A percentile compares a stretch with the other conserved stretches of the same genome.
These are phyloP conservation scores for Cladophialophora bantiana DNA, from an alignment of 2,329 filamentous ascomycete genomes.

Conservation along the genomic window DNA sequence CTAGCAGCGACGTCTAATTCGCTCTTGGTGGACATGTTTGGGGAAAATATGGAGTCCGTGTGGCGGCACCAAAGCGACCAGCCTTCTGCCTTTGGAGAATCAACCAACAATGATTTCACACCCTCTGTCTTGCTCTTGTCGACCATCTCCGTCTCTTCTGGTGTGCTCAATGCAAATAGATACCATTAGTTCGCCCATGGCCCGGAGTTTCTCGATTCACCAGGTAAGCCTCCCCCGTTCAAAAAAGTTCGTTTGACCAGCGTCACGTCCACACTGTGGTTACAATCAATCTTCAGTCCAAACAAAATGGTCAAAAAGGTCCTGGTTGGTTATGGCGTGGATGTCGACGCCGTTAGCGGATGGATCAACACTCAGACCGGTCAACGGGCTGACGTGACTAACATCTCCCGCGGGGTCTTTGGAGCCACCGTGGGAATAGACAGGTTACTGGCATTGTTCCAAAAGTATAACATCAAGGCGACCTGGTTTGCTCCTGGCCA, in stretches of 20 bases:
- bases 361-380: conserved; percentile 52
- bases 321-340: conserved; percentile 34
- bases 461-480: conserved; percentile 55
- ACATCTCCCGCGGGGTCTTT: conserved; percentile 41
- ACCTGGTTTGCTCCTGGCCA: conserved; percentile 68
- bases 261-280: not conserved
- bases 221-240: conserved; percentile 5
- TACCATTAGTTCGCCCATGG: conserved; percentile 2
- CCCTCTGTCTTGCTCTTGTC: not conserved
- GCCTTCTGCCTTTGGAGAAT: conserved; percentile 12
- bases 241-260: not conserved
- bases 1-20: no score
- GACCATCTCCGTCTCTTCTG: conserved; percentile 20
- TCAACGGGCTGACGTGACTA: conserved; percentile 45
- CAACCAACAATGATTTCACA: not conserved
- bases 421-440: conserved; percentile 40
- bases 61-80: not conserved
- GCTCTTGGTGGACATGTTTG: not conserved
- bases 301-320: conserved; percentile 32
- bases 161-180: conserved; percentile 8
- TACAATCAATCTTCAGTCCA: not conserved
- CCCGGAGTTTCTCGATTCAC: conserved; percentile 9
- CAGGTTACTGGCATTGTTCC: conserved; percentile 49
- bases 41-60: not conserved
- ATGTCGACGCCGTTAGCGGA: conserved; percentile 36